Base-by-base conservation (phyloP, 805 yeast genomes). In the Wickerhamomyces mucosus region DNA sequence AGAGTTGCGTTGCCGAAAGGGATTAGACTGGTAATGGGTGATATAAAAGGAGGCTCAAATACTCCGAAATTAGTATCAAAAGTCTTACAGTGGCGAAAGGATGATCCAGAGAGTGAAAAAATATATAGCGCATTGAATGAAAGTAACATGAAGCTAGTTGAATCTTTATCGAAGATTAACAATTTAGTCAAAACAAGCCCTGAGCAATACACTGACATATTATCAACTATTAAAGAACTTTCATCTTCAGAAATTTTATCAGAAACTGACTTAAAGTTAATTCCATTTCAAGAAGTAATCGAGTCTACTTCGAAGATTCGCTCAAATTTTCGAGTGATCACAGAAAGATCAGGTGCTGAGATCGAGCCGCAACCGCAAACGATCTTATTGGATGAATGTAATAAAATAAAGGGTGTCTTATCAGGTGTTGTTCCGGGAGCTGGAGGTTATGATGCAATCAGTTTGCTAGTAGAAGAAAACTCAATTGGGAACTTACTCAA, bases 371-470 rank as follows among this genome's bases (percentile, higher is more conserved):
- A 50, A 2, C 60, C 66, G 15, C 98, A 92, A 55, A 82, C 95
- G 0, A 37, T 43, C 2, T 61, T 92, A 6, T 58, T 92, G 7
- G 74, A 89, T 47, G 52, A 60, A 13, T 74, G 81, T 36, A 52
- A 65, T 25, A 42, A 54, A 7, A 49, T 83, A 15, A 61, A 61
- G 0, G 98, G 98, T 12, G 92, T 85, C 19, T 44, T 89, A 14
- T 94, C 95, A 0, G 96, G 95, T n/a, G 88, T 92, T 21, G 95
- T 92, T 4, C 98, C 98, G 0, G 98, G 98, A 3, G 98, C 98
- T 1, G 98, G 98, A 18, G 98, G 98, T 0, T 81, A 76, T 50
- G 98, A 92, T 60, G 98, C 98, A 1, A 72, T 92, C 14, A 72
- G 94, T 34, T 47, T 89, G 18, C 55, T 92, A 18, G 78, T 79